Percentiles rank a stretch among this genome's conserved stretches.
phyloP scores from a whole-genome alignment of 257 asterid species.

The Striga asiatica region DNA sequence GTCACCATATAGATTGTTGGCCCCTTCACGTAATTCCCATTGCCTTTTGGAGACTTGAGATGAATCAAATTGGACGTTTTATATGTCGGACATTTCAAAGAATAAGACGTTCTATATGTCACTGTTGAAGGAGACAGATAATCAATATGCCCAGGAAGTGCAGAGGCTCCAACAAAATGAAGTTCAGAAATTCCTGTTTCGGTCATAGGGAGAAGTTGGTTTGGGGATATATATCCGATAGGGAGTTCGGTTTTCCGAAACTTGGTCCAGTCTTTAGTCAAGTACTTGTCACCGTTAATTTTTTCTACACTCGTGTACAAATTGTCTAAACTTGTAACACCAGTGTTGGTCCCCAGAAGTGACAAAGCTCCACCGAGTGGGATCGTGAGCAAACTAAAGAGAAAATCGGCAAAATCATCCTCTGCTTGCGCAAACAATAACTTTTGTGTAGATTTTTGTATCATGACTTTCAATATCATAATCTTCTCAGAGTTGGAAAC shows the following conservation, averaged over 20 bases:
- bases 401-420: background rate
- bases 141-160: no score
- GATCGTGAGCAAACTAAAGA: background rate
- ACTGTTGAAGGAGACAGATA: no score
- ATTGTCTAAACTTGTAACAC: background rate
- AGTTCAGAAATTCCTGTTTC: no score
- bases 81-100: no score
- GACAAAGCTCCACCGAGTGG: background rate
- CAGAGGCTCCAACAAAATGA: no score
- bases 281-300: background rate
- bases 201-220: no score
- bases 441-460: background rate
- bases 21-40: background rate
- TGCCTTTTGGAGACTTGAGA: background rate
- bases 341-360: background rate
- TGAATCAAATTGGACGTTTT: no score
- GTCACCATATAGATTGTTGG: background rate
- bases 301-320: background rate
- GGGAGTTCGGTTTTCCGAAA: background rate
- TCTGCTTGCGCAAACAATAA: background rate
- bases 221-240: no score
- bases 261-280: background rate
- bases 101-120: no score
- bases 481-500: background rate
- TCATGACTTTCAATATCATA: background rate